A percentile compares a stretch with the other conserved stretches of the same genome.
Evolutionary conservation across 2,329 filamentous ascomycete species (phyloP).

Genomic region (Kalmusia sp.): DNA sequence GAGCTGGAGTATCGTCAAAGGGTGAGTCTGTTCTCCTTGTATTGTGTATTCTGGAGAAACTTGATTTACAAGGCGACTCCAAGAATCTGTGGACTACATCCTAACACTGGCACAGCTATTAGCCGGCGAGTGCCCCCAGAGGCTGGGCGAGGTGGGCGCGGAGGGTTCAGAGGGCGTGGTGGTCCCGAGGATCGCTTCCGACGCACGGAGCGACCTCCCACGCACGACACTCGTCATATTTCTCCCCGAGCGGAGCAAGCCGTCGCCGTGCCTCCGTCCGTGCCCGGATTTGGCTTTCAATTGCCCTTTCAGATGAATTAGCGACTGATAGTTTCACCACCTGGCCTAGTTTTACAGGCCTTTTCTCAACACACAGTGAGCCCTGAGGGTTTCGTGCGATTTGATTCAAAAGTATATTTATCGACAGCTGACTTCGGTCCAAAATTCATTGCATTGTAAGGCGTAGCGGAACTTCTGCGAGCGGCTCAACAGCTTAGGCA

Average conservation of each 20-base stretch:
- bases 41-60: no score
- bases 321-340: background rate
- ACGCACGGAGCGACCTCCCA: constrained; percentile 33
- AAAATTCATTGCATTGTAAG: constrained; percentile 20
- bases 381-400: no score
- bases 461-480: constrained; percentile 13
- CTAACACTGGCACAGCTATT: constrained; percentile 37
- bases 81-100: background rate
- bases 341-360: no score
- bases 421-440: constrained; percentile 1
- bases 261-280: constrained; percentile 60
- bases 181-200: constrained; percentile 30
- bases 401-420: no score
- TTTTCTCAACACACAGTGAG: no score
- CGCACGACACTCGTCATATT: constrained; percentile 41
- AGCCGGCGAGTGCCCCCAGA: constrained; percentile 45
- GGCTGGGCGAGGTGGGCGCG: constrained; percentile 29
- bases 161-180: constrained; percentile 20
- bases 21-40: constrained; percentile 50
- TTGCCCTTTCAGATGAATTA: constrained; percentile 5
- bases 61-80: no score
- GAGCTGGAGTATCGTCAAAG: constrained; percentile 95
- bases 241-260: constrained; percentile 46
- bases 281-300: constrained; percentile 63
- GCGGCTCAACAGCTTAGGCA: background rate